These are phyloP conservation scores for Colletotrichum eleusines DNA, from an alignment of 2,329 filamentous ascomycete genomes.

Conservation along the genomic window DNA sequence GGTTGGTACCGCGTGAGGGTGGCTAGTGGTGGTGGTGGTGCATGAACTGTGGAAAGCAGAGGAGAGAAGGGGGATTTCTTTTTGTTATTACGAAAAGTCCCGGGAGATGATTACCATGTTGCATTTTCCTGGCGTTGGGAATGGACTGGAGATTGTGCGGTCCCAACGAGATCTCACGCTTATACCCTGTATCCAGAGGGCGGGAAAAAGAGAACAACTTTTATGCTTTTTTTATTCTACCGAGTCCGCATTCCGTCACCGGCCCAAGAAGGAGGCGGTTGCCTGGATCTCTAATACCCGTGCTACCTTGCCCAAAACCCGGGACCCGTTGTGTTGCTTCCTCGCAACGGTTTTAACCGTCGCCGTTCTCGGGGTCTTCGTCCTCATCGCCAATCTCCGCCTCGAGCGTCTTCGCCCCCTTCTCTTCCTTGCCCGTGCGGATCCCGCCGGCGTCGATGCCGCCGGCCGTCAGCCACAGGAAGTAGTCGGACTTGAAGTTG, in stretches of 20 bases:
- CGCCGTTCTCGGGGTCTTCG: slow-evolving; percentile 60
- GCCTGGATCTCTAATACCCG: background rate
- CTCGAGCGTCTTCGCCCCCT: slow-evolving; percentile 53
- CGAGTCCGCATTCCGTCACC: no score
- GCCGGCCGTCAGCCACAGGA: slow-evolving; percentile 79
- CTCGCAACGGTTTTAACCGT: slow-evolving; percentile 49
- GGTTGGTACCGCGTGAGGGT: background rate
- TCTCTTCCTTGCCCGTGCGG: slow-evolving; percentile 56
- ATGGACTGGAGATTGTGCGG: background rate
- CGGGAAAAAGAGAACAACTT: slow-evolving; percentile 17
- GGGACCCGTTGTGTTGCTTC: background rate
- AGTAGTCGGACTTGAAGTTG: slow-evolving; percentile 77
- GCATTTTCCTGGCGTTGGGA: slow-evolving; percentile 32
- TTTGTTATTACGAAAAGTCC: background rate
- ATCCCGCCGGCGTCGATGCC: slow-evolving; percentile 72
- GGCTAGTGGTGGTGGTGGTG: background rate
- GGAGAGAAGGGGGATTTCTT: no score
- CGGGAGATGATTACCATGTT: no score
- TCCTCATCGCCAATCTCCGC: slow-evolving; percentile 57
- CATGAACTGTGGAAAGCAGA: no score
- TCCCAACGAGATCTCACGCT: background rate
- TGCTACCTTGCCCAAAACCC: background rate
- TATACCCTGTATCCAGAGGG: slow-evolving; percentile 30
- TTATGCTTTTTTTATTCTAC: slow-evolving; percentile 7
- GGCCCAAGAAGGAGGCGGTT: background rate